phyloP scores from a whole-genome alignment of 495 filamentous ascomycete genomes.

The Penicillium salamii region DNA sequence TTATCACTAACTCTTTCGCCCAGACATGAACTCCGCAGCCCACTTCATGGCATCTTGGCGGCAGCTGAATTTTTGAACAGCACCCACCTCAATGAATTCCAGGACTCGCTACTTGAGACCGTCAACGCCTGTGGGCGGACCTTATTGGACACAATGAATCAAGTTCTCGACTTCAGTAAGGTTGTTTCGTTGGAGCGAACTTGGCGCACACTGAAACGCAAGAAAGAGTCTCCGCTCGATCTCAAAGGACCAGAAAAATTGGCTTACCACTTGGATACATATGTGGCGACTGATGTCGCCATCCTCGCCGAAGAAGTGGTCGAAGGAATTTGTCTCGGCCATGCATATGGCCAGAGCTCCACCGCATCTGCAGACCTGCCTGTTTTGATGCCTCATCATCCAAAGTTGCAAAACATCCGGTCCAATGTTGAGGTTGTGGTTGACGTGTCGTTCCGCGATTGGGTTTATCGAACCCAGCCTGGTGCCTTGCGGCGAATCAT shows the following conservation, averaged over 20 bases:
- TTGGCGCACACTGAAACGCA: constrained; percentile 38
- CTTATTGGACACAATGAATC: constrained; percentile 74
- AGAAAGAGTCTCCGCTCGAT: constrained; percentile 27
- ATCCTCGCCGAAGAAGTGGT: constrained; percentile 50
- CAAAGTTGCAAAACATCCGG: constrained; percentile 5
- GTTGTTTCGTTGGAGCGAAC: constrained; percentile 56
- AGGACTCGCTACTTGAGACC: constrained; percentile 66
- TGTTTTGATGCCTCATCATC: constrained; percentile 13
- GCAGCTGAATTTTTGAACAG: constrained; percentile 63
- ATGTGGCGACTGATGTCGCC: constrained; percentile 41
- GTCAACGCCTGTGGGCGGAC: constrained; percentile 74
- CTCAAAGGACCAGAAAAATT: constrained; percentile 30
- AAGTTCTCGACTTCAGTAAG: constrained; percentile 71
- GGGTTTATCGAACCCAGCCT: constrained; percentile 64
- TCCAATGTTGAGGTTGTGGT: constrained; percentile 56
- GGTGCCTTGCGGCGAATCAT: constrained; percentile 72
- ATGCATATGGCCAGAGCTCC: constrained; percentile 38
- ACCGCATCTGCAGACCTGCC: constrained; percentile 26
- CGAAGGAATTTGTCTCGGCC: constrained; percentile 53
- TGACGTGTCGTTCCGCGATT: constrained; percentile 60
- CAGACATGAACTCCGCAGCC: constrained; percentile 73
- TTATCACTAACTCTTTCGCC: constrained; percentile 17
- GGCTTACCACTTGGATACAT: constrained; percentile 43
- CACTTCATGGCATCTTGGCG: constrained; percentile 72
- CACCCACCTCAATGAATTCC: constrained; percentile 49